phyloP scores from a whole-genome alignment of 2,329 filamentous ascomycete species.

The Lecanicillium sp. region DNA sequence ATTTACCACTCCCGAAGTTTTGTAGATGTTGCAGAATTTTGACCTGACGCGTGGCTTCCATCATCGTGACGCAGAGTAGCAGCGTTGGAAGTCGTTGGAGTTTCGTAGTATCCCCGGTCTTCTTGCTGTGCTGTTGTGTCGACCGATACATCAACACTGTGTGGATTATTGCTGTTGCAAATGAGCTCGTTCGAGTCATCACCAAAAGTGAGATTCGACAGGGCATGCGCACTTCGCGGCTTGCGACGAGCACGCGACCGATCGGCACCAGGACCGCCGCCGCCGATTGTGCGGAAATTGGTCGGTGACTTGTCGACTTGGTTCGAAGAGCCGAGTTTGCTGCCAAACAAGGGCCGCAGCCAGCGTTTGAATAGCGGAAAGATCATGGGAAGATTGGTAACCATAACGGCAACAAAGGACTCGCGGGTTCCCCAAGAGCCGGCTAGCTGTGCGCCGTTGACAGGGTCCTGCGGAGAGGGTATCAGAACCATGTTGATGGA shows the following conservation, averaged over 20 bases:
- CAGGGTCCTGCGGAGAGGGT: constrained; percentile 32
- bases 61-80: too few species aligned
- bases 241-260: background rate
- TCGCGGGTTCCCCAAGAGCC: constrained; percentile 35
- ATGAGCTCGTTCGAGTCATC: constrained; percentile 10
- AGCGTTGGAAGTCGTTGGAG: too few species aligned
- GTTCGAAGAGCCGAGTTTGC: background rate
- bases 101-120: too few species aligned
- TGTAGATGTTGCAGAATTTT: too few species aligned
- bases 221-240: background rate
- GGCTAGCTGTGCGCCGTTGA: constrained; percentile 30
- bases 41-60: too few species aligned
- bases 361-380: constrained; percentile 35
- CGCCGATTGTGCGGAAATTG: constrained; percentile 10
- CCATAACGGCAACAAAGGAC: constrained; percentile 34
- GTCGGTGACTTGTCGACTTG: constrained; percentile 9
- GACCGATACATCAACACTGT: too few species aligned
- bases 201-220: background rate
- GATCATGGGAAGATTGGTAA: constrained; percentile 35
- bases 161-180: too few species aligned
- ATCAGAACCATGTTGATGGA: constrained; percentile 1
- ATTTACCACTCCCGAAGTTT: too few species aligned
- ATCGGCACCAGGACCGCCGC: constrained; percentile 2
- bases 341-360: constrained; percentile 22
- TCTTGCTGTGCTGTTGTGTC: too few species aligned